Evolutionary conservation across 2,329 filamentous ascomycete species (phyloP), one percentile per base, ranked within the genome.

Genomic region (Fusarium pseudograminearum): DNA sequence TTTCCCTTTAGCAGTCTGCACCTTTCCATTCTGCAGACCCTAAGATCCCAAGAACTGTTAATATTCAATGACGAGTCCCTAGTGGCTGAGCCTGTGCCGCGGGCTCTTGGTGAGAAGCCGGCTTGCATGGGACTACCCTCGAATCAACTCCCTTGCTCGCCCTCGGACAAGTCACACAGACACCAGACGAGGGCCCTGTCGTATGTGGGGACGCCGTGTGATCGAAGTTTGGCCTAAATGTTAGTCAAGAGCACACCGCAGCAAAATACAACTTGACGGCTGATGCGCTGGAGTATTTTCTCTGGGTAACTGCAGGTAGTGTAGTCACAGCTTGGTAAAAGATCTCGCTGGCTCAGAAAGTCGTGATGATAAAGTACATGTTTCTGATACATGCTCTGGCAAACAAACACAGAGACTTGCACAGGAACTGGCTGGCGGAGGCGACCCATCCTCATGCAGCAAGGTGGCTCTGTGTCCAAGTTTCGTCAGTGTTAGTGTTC

Each of bases 131-230:
- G 33, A 55, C 66, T 54, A 16, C 41, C 46, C 66, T 70, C 66
- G 50, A 69, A 69, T 69, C 66, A 69, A 57, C 61, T 62, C 52
- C 51, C 51, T 56, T 55, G 61, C 45, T 69, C 65, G 30, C 52
- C 61, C 60, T 66, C 52, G 50, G 45, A 54, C 55, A 70, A 70
- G 66, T 70, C 67, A 69, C 66, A 69, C 66, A 69, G 67, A 69
- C 67, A 56, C 58, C 52, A 65, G 60, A 53, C 36, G 54, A 69
- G 47, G 53, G n/a, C 58, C 58, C 54, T 67, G 54, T 53, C 52
- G 36, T 58, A 51, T 70, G 68, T 71, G 67, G 68, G 56, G 65
- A 62, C 62, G 48, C 62, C 62, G 57, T 71, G 61, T 71, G 69
- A 71, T 71, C 57, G 65, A 71, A 71, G 61, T 69, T 71, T 71